Evolutionary conservation across 1,284 basidiomycete species (phyloP), one percentile per base, ranked within the genome.

Genomic region (Fomitopsis schrenkii): DNA sequence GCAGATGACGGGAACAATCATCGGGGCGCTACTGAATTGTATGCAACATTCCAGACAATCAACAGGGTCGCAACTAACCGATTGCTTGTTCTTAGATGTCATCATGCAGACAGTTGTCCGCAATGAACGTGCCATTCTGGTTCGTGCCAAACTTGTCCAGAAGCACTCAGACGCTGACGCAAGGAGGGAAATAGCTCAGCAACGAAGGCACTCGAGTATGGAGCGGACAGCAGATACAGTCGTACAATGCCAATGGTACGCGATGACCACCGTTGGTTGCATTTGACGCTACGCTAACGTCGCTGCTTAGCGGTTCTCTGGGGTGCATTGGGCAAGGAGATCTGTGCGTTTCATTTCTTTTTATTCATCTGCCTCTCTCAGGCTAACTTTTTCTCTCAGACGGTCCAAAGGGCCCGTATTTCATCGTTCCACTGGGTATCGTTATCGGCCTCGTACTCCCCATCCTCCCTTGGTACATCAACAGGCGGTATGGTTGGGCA

Each of bases 1-100:
- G 58, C 86, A 87, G 68, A 72, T 77, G 19, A 61, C 79, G 28
- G 84, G 83, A 4, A 77, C 84, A 3, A 68, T 86, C 59, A 75
- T 86, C 54, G 71, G 71, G 52, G 69, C 67, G 1, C 44, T 72
- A 46, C 65, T 72, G 42, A 72, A 72, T 63, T 72, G 42, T 53
- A 30, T 63, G 67, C 60, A 33, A 14, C 42, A 3, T 26, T 17
- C 4, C 2, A 10, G 3, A 14, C 15, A 9, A 22, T 12, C 10
- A 7, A 19, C 10, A 30, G 36, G 33, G 4, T 2, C 2, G 17
- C 42, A 19, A 50, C 46, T 53, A 3, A 22, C 14, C 5, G 19
- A 6, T 8, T n/a, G 3, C 3, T n/a, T 33, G 6, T 6, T 10
- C 12, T 26, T 17, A 61, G 60, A 68, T 59, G 66, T 70, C 42